A percentile compares a stretch with the other conserved stretches of the same genome.
phyloP scores from a whole-genome alignment of 2,329 filamentous ascomycete genomes.

The Talaromyces verruculosus region DNA sequence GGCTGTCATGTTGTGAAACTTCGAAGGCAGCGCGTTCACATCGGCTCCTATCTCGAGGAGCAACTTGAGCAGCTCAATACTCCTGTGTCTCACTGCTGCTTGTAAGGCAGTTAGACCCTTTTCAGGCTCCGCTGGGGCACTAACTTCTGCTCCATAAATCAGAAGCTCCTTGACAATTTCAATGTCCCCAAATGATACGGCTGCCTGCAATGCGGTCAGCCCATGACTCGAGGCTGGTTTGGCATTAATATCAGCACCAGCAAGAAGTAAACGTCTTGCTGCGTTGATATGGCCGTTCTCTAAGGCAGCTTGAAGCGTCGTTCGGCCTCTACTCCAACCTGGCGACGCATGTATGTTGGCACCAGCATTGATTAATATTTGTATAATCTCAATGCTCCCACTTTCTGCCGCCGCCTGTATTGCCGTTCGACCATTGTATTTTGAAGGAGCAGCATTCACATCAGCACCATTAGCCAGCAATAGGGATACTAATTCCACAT shows the following conservation, averaged over 20 bases:
- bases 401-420: constrained; percentile 8
- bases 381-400: not conserved
- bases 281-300: not conserved
- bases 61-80: not conserved
- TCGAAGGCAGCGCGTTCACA: not conserved
- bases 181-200: not conserved
- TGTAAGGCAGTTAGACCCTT: not conserved
- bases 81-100: not conserved
- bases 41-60: not conserved
- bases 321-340: constrained; percentile 8
- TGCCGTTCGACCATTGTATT: constrained; percentile 2
- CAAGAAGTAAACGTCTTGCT: not conserved
- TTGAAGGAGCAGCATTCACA: not conserved
- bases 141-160: constrained; percentile 24
- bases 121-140: constrained; percentile 11
- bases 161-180: not conserved
- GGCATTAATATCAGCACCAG: constrained; percentile 1
- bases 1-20: not conserved
- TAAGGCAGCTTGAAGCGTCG: constrained; percentile 26
- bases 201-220: constrained; percentile 9
- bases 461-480: not conserved
- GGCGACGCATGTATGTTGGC: constrained; percentile 25
- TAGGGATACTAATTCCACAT: not conserved
- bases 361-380: constrained; percentile 10
- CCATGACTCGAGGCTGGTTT: not conserved